Base-by-base conservation (phyloP, 2,329 filamentous ascomycete species). In the Periconia digitata region DNA sequence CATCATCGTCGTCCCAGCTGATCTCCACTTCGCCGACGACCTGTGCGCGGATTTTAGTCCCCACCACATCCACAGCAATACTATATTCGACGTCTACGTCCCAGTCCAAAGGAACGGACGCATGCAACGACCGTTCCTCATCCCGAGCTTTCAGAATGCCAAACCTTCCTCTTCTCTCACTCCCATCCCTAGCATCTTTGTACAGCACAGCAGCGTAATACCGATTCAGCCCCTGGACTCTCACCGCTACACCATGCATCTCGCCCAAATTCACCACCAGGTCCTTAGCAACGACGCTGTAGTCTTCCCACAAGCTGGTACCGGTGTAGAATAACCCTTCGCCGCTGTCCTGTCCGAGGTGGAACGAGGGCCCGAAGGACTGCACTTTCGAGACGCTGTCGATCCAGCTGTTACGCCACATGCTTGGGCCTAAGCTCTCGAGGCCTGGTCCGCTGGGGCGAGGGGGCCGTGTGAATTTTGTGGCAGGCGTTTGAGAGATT, bases 221-320 rank as follows among this genome's bases (percentile, higher is more conserved):
- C 23, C 49, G 16, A 13, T 38, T 44, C 20, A 52, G 18, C 1
- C 41, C 41, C 24, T 49, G 46, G 4, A 43, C 21, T 6, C 46
- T 21, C 2, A 42, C 41, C 13, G 39, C 29, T 6, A 52, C 36
- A 3, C 44, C 38, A 8, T 29, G 22, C 27, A 55, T 54, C 3
- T 40, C 43, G 3, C 62, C 66, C 3, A 66, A 35, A 15, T 62
- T 62, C 4, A 71, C 23, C 2, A 29, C 49, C 23, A 72, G 63
- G 2, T 52, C 47, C 0, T 43, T 35, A 1, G 62, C 55, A 3
- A 42, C 46, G 8, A 55, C 52, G 0, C 38, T 45, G 46, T 72
- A 51, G 37, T 51, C 71, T 36, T 66, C 46, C 69, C 68, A 72
- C 6, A 69, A 65, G 1, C 67, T 54, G 12, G 67, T 71, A 2